A percentile compares a stretch with the other conserved stretches of the same genome.
These are phyloP conservation scores for Candida dajiaensis DNA, from an alignment of 805 yeast species.

Conservation along the genomic window DNA sequence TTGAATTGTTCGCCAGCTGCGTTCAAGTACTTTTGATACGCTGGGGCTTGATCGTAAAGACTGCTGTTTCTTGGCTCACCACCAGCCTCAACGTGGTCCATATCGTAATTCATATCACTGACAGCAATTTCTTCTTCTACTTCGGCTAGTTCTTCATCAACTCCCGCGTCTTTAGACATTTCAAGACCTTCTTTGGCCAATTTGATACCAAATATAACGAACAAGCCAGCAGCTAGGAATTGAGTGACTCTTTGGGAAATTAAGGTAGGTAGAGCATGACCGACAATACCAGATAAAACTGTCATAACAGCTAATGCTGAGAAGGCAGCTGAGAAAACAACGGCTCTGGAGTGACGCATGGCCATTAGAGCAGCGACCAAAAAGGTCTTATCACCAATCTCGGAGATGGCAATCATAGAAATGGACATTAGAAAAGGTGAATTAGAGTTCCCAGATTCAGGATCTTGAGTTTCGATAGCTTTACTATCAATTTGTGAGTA, in stretches of 20 bases:
- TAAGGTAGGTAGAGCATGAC: conserved; percentile 83
- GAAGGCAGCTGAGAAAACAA: conserved; percentile 88
- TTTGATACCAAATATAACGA: conserved; percentile 75
- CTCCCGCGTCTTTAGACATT: conserved; percentile 80
- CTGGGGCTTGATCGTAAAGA: conserved; percentile 3
- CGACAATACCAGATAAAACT: conserved; percentile 80
- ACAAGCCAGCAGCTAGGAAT: conserved; percentile 72
- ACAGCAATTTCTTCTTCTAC: conserved; percentile 90
- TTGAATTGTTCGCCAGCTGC: conserved; percentile 3
- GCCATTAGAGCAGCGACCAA: conserved; percentile 97
- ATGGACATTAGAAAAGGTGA: conserved; percentile 67
- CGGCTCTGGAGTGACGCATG: conserved; percentile 78
- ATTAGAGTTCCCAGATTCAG: not conserved
- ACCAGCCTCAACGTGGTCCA: conserved; percentile 52
- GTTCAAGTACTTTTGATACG: conserved; percentile 3
- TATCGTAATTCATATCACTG: conserved; percentile 43
- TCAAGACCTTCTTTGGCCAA: conserved; percentile 74
- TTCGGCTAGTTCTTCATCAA: conserved; percentile 92
- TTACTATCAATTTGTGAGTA: not conserved
- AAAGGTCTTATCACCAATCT: conserved; percentile 96
- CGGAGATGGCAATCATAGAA: conserved; percentile 91
- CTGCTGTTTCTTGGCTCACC: conserved; percentile 2
- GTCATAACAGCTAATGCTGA: conserved; percentile 87
- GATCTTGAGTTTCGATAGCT: not conserved
- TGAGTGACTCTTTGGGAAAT: conserved; percentile 78